Evolutionary conservation across 129 eudicot genomes (phyloP), one percentile per base, ranked within the genome.

Genomic region (Helianthus annuus): DNA sequence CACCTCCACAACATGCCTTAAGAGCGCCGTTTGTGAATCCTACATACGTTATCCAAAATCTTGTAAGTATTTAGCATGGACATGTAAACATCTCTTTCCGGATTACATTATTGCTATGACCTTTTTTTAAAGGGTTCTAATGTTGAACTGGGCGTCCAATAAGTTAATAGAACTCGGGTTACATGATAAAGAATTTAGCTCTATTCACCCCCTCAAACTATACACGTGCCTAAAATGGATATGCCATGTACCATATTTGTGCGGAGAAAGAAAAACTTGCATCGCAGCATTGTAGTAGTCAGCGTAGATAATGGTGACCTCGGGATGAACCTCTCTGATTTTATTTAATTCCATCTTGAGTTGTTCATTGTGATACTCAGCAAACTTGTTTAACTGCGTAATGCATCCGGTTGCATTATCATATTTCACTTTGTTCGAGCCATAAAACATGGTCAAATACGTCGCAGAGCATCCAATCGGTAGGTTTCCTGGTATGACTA

Each of bases 391-490:
- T 44, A 78, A 76, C 4, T 79, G 72, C 42, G 44, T 83, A 2
- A 91, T 66, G 40, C 97, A 91, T 3, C 88, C 88, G 17, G 84
- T 66, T 66, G 48, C 13, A 15, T 67, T 38, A 48, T 91, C 97
- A 51, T 91, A 91, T 2, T 83, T 85, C 44, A 60, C 58, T 48
- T 64, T 49, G 4, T 85, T 69, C 7, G 80, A 66, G 36, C 85
- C 83, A 58, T 68, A 54, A 34, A 83, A 91, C 42, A 83, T 11
- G 14, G 89, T 88, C 12, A 85, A 64, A 63, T 83, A 91, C 40
- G 80, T 78, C 0, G 97, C 72, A 27, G 81, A 80, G 77, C 97
- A 91, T 42, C 97, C 95, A 8, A 85, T 79, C 4, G 97, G 91
- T 58, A 91, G 77, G 71, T 91, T 91, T 4, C 97, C 97, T 0